Evolutionary conservation across 352 stramenopile genomes (phyloP), one percentile per base, ranked within the genome.

Genomic region (Aphanomyces euteiches): DNA sequence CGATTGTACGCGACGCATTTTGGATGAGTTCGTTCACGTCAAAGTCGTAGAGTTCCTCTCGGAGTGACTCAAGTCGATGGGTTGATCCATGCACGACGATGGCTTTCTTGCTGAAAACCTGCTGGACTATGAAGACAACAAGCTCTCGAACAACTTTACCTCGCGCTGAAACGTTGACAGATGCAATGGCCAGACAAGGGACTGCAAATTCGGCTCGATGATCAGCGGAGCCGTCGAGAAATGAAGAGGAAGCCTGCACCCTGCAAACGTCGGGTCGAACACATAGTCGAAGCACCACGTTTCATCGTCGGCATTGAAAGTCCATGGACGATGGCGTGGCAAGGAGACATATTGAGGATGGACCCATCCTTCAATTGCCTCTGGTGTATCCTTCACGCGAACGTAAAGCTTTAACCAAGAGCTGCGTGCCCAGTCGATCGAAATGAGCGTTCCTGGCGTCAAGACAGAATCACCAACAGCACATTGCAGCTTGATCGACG

Each of bases 391-490:
- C n/a, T 13, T 36, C 57, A 43, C 37, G 13, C 28, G 37, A 13
- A 66, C 17, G 57, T 53, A 43, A 12, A 66, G 38, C 57, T 66
- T 17, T 41, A 43, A 36, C 38, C 37, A 66, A 4, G 57, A 66
- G 57, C 57, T 66, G 13, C 39, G 57, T 7, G 34, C 57, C 57
- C 57, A 66, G 38, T 66, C 57, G 40, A 66, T 66, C 21, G 37
- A n/a, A 41, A 66, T 41, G 28, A 66, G 57, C 10, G 37, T 43
- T 28, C 57, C 57, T 7, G 38, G 10, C 57, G 57, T 19, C 15
- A 66, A 19, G 13, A 12, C 21, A n/a, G 57, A 15, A 2, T 13
- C 57, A 7, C 17, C 37, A 21, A 66, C 40, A 12, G 5, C 21
- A 41, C 57, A 66, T 38, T 15, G 8, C 1, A 7, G 4, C 15